phyloP scores from a whole-genome alignment of 345 rosid genomes.

The Murraya paniculata region DNA sequence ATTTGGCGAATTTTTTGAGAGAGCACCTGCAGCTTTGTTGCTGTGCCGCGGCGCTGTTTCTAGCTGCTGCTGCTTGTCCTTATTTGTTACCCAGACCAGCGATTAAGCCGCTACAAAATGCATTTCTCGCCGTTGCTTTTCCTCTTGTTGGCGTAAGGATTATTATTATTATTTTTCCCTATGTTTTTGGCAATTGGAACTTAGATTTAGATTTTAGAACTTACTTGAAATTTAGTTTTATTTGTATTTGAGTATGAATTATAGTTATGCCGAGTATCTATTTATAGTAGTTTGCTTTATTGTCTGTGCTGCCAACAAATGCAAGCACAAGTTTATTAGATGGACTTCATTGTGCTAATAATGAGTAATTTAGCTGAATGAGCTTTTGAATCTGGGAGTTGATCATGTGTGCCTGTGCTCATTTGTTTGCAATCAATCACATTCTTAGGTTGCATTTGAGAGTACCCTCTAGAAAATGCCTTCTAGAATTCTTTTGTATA shows the following conservation, averaged over 20 bases:
- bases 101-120: slow-evolving; percentile 61
- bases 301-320: not conserved
- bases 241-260: not conserved
- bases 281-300: not conserved
- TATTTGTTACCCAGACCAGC: slow-evolving; percentile 56
- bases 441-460: not conserved
- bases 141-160: slow-evolving; percentile 85
- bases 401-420: not conserved
- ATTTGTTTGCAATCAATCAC: not conserved
- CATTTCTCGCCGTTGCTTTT: slow-evolving; percentile 64
- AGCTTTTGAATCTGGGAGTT: not conserved
- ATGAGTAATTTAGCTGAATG: not conserved
- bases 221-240: no score
- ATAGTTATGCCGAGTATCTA: not conserved
- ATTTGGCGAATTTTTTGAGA: slow-evolving; percentile 70
- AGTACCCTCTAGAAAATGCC: not conserved
- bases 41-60: slow-evolving; percentile 67
- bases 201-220: not conserved
- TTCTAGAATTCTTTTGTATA: not conserved
- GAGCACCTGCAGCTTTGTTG: slow-evolving; percentile 86
- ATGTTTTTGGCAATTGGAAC: not conserved
- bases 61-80: slow-evolving; percentile 79
- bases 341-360: not conserved
- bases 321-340: not conserved
- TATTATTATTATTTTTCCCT: not conserved